Evolutionary conservation across 169 alveolate genomes (phyloP), one percentile per base, ranked within the genome.

Genomic region (Plasmodium inui): DNA sequence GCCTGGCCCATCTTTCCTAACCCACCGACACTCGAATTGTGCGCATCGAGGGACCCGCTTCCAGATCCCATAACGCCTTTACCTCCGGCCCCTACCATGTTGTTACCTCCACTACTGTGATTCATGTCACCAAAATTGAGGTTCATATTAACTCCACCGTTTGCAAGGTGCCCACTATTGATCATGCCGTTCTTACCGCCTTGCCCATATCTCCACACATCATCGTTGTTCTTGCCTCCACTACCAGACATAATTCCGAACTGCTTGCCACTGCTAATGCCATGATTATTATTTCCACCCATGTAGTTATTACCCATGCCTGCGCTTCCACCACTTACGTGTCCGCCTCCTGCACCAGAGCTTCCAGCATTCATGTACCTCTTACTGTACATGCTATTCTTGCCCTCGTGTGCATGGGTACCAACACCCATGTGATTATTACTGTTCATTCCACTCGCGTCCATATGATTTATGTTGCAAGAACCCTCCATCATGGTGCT

Each of bases 211-310:
- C 90, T 79, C 94, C 94, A 89, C 3, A 30, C 83, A 61, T 89
- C 94, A 6, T 73, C 81, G 3, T 22, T 67, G 74, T 85, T 85
- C 61, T 85, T 85, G 32, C 67, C 37, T 55, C 72, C 76, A 41
- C 67, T 46, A 17, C 28, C 26, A 1, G 41, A 19, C 28, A 44
- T 61, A 76, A 81, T 41, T 46, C 44, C 70, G 46, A 67, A 67
- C 1, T 19, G 76, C 9, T 81, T 81, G n/a, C 70, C 61, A 34
- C 72, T 61, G 7, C 9, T 57, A 55, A 26, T 67, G 67, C 46
- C 46, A 37, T 79, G 41, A 28, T 79, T 79, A 61, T 39, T 46
- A 78, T 37, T 88, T 37, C 28, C 74, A 57, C 82, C 73, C 3
- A 22, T 26, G 72, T 57, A 26, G 82, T 53, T 71, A 76, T 39